These are phyloP conservation scores for Cenchrus americanus DNA, from an alignment of 176 grass and related monocot species.

Conservation along the genomic window DNA sequence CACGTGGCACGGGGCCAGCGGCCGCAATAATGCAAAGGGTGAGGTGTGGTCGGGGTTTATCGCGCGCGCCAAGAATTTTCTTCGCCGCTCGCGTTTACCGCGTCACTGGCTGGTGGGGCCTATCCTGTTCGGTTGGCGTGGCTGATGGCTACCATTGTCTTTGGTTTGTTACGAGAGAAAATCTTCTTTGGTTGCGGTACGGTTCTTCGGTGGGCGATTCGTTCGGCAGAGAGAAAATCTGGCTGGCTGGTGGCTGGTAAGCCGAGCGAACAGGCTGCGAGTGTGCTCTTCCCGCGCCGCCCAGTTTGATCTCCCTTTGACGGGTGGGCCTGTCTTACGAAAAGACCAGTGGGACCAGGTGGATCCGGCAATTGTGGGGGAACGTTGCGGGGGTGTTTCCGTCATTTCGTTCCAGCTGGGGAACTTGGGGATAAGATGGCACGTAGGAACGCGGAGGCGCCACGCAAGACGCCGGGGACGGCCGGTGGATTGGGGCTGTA, in stretches of 20 bases:
- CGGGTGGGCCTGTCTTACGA: background rate
- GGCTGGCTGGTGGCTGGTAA: too few relatives aligned
- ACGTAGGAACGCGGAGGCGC: background rate
- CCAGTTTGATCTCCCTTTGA: background rate
- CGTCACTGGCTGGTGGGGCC: constrained; percentile 21
- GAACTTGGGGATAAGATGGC: constrained; percentile 30
- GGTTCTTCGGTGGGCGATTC: too few relatives aligned
- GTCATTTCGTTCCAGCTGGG: background rate
- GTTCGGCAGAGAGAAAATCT: too few relatives aligned
- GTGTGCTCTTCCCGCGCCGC: background rate
- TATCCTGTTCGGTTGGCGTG: too few relatives aligned
- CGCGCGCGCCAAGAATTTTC: background rate
- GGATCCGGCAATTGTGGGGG: background rate
- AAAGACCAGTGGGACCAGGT: background rate
- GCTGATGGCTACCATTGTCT: too few relatives aligned
- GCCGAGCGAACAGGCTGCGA: too few relatives aligned
- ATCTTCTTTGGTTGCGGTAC: too few relatives aligned
- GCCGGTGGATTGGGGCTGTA: background rate
- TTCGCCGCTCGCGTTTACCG: background rate
- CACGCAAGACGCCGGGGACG: background rate
- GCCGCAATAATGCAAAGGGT: constrained; percentile 3
- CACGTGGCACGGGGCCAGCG: constrained; percentile 1
- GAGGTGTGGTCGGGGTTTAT: background rate
- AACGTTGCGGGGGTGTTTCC: background rate
- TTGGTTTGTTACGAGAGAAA: too few relatives aligned